These are phyloP conservation scores for Euphorbia pulcherrima DNA, from an alignment of 345 rosid species.

Conservation along the genomic window DNA sequence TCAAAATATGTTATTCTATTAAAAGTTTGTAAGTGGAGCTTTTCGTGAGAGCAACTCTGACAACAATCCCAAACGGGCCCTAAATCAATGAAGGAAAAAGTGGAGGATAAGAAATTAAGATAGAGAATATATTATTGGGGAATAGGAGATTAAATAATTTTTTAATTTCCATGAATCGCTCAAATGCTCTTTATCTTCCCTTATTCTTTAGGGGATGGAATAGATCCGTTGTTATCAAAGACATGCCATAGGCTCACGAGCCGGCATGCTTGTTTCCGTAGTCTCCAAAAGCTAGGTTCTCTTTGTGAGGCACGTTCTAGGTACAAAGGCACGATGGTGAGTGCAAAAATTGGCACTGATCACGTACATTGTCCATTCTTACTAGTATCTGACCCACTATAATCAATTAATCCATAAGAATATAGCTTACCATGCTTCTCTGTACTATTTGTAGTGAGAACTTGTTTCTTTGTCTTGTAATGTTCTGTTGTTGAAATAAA, in stretches of 20 bases:
- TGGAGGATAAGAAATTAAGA: neutral
- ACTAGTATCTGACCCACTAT: neutral
- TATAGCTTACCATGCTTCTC: neutral
- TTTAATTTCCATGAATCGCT: neutral
- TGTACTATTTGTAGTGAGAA: neutral
- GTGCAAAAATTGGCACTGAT: neutral
- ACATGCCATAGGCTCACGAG: neutral
- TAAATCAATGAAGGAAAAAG: neutral
- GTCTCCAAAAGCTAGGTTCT: neutral
- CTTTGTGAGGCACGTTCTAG: neutral
- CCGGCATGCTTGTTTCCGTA: neutral
- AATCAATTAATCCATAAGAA: neutral
- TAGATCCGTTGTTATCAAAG: neutral
- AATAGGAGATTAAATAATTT: neutral
- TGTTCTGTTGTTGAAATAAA: no score
- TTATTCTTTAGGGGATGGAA: neutral
- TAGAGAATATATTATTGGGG: neutral
- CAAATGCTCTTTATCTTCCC: neutral
- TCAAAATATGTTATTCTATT: no score
- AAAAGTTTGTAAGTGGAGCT: no score
- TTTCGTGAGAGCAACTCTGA: no score
- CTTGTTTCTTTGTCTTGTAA: no score
- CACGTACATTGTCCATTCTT: neutral
- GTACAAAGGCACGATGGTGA: neutral
- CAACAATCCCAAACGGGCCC: no score